Conservation (phyloP, 208 protist genomes). For the Herpetomonas samuelpessoai region DNA sequence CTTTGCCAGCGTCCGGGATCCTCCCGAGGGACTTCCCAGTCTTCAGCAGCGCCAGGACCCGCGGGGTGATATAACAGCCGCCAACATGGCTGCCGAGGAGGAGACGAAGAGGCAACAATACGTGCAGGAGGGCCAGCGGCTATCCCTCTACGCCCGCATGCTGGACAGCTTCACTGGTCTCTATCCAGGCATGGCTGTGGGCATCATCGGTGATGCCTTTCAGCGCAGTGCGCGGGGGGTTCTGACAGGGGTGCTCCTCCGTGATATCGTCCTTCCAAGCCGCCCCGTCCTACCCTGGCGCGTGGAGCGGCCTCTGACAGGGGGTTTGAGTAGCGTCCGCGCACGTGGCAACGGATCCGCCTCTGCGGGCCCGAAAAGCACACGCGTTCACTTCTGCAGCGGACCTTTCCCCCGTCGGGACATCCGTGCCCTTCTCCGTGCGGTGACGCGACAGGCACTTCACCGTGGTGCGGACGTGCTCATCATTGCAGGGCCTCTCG, state of each 20-base stretch:
- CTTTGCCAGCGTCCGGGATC: conserved; percentile 4
- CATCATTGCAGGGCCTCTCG: conserved; percentile 81
- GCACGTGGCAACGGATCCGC: too few relatives aligned
- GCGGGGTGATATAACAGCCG: conserved; percentile 17
- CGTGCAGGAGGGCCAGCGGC: conserved; percentile 14
- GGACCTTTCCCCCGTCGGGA: conserved; percentile 80
- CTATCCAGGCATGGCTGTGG: conserved; percentile 80
- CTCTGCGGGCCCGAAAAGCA: not conserved
- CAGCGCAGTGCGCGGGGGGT: conserved; percentile 65
- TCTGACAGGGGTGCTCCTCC: conserved; percentile 77
- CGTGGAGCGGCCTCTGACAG: conserved; percentile 41
- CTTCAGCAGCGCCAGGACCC: conserved; percentile 22
- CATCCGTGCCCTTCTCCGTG: conserved; percentile 39
- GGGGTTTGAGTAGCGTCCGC: too few relatives aligned
- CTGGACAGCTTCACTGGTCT: conserved; percentile 68
- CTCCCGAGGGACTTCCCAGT: not conserved
- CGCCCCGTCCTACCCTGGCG: conserved; percentile 66
- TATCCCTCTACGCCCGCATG: conserved; percentile 70
- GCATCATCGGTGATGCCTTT: conserved; percentile 76
- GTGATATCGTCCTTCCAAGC: conserved; percentile 54
- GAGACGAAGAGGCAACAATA: not conserved
- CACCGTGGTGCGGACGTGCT: conserved; percentile 72
- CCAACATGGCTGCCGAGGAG: conserved; percentile 9
- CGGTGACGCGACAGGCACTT: conserved; percentile 54
- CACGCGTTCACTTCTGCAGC: conserved; percentile 84